Evolutionary conservation across 2,329 filamentous ascomycete genomes (phyloP).

Genomic region (Fusarium sp.): DNA sequence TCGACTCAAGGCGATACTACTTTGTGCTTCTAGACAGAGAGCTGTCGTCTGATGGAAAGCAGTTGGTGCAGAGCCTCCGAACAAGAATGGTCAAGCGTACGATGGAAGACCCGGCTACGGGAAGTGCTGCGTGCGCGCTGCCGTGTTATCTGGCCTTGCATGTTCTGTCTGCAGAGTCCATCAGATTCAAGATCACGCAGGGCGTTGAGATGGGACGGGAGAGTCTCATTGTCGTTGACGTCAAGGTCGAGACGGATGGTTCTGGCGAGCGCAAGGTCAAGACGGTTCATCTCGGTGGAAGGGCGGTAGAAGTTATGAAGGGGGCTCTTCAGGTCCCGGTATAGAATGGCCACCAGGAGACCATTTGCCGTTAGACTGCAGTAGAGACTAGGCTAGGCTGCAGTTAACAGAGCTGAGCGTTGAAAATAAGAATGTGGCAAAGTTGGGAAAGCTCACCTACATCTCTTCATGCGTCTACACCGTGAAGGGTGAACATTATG

Average conservation of each 20-base stretch:
- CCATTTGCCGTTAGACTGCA: no score
- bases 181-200: conserved; percentile 64
- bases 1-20: conserved; percentile 63
- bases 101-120: conserved; percentile 68
- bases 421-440: no score
- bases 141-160: conserved; percentile 61
- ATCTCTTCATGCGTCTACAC: no score
- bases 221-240: conserved; percentile 60
- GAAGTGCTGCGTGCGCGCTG: conserved; percentile 67
- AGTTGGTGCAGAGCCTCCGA: conserved; percentile 52
- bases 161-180: conserved; percentile 37
- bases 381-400: no score
- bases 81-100: conserved; percentile 65
- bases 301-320: conserved; percentile 15
- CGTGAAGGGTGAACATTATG: no score
- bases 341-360: not conserved
- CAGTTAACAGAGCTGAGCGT: no score
- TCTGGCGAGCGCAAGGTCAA: not conserved
- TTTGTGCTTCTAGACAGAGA: conserved; percentile 56
- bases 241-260: conserved; percentile 37
- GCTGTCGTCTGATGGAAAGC: conserved; percentile 26
- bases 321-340: not conserved
- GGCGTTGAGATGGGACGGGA: conserved; percentile 72
- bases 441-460: no score
- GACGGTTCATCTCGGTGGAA: conserved; percentile 23